A percentile compares a stretch with the other conserved stretches of the same genome.
phyloP scores from a whole-genome alignment of 768 basidiomycete species.

The Tricholoma saponaceum region DNA sequence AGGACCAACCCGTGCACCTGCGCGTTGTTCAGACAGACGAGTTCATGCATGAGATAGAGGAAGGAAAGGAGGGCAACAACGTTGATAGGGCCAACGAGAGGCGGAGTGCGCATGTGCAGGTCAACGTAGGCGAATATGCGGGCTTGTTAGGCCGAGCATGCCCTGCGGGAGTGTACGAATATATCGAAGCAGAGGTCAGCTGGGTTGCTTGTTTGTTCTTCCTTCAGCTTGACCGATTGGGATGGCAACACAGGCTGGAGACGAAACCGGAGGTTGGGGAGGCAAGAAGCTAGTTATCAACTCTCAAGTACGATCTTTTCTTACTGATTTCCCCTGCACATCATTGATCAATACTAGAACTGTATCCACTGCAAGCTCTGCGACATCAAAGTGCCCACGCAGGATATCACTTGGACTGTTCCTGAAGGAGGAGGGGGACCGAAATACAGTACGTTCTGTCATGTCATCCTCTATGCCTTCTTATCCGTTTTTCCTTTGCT shows the following conservation, averaged over 20 bases:
- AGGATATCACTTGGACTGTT: slow-evolving; percentile 96
- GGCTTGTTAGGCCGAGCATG: slow-evolving; percentile 87
- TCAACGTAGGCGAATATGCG: slow-evolving; percentile 77
- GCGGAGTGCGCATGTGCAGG: slow-evolving; percentile 62
- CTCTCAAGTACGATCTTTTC: slow-evolving; percentile 64
- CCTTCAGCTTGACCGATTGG: background rate
- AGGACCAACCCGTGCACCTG: slow-evolving; percentile 91
- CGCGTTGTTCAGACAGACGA: slow-evolving; percentile 46
- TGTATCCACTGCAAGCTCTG: slow-evolving; percentile 95
- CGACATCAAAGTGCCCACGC: slow-evolving; percentile 93
- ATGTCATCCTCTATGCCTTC: background rate
- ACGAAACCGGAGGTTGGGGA: slow-evolving; percentile 45
- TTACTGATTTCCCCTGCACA: background rate
- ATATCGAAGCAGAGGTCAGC: slow-evolving; percentile 65
- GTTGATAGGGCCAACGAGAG: slow-evolving; percentile 37
- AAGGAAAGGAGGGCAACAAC: slow-evolving; percentile 16
- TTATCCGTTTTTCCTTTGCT: background rate
- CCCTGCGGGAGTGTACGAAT: slow-evolving; percentile 97
- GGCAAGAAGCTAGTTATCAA: slow-evolving; percentile 95
- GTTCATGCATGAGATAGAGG: slow-evolving; percentile 23
- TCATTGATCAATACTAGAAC: slow-evolving; percentile 46
- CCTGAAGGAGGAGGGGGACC: slow-evolving; percentile 97
- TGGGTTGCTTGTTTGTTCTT: background rate
- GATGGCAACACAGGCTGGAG: slow-evolving; percentile 14
- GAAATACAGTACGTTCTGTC: slow-evolving; percentile 74